These are phyloP conservation scores for Sarocladium kiliense DNA, from an alignment of 2,329 filamentous ascomycete species.

Conservation along the genomic window DNA sequence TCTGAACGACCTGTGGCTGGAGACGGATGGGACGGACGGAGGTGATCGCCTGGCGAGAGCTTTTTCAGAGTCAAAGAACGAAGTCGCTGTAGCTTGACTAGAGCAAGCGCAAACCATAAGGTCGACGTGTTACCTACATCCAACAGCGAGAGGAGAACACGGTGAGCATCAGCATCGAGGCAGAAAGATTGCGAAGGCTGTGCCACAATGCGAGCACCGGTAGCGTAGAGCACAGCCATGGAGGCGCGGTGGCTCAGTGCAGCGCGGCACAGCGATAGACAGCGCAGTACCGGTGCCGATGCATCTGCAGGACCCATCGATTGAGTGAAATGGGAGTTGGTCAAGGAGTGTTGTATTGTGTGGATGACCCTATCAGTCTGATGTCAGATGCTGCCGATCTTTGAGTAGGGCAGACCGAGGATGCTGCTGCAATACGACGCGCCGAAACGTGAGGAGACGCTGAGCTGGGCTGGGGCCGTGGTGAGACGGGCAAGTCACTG, in stretches of 20 bases:
- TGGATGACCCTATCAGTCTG: not conserved
- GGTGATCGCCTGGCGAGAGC: too few species aligned
- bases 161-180: too few species aligned
- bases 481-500: not conserved
- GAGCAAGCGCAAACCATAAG: too few species aligned
- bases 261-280: too few species aligned
- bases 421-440: not conserved
- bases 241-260: slow-evolving; percentile 1
- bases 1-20: too few species aligned
- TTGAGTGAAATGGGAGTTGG: not conserved
- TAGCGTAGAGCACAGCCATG: not conserved
- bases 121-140: too few species aligned
- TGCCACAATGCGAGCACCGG: not conserved
- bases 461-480: not conserved
- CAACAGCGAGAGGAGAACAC: too few species aligned
- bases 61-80: too few species aligned
- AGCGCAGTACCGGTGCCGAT: not conserved
- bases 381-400: slow-evolving; percentile 6
- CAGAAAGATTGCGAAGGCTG: not conserved
- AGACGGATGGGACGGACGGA: too few species aligned
- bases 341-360: not conserved
- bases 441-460: not conserved
- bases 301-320: not conserved
- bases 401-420: not conserved
- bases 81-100: too few species aligned